Base-by-base conservation (phyloP, 2,329 filamentous ascomycete species). In the Metarhizium brunneum region DNA sequence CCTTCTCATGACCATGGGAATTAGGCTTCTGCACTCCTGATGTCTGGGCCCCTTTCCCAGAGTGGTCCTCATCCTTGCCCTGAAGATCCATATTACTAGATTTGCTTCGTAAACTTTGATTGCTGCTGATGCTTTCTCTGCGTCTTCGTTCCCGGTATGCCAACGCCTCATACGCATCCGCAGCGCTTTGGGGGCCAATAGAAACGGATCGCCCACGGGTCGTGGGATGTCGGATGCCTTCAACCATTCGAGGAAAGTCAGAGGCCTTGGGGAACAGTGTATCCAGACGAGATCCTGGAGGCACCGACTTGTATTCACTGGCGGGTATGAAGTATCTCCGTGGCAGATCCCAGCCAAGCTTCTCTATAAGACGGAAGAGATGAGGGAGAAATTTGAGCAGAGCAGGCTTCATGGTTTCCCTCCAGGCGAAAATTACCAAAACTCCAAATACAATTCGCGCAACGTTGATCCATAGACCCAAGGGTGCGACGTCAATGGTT, bases 131-230 rank as follows among this genome's bases (percentile, higher is more conserved):
- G 68, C 81, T 79, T 71, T 84, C 81, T 36, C 79, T 69, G 35
- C 81, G 71, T 56, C 76, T 73, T 25, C 80, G 72, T 65, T 96
- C 90, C 20, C 92, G 85, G 67, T 96, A 96, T 6, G 92, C 94
- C 51, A 99, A 77, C 20, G 91, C 90, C 74, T 99, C 94, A 72
- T 96, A 96, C 29, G 91, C 94, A 72, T 99, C 94, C 2, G 94
- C 94, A 58, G 92, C 92, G 49, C 92, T 96, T 72, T 97, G 94
- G 2, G 94, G 94, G 0, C 94, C 94, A 54, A 97, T 82, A 6
- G 91, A 96, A 38, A 97, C 84, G 36, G 91, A 87, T 53, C 94
- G 83, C 58, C 86, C 86, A 57, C 90, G 79, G 14, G 72, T 74
- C 4, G 71, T 76, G 0, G 90, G 88, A 62, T 92, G 85, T 29